A percentile compares a stretch with the other conserved stretches of the same genome.
Conservation (phyloP, 805 yeast species). For the Metschnikowia colocasiae region DNA sequence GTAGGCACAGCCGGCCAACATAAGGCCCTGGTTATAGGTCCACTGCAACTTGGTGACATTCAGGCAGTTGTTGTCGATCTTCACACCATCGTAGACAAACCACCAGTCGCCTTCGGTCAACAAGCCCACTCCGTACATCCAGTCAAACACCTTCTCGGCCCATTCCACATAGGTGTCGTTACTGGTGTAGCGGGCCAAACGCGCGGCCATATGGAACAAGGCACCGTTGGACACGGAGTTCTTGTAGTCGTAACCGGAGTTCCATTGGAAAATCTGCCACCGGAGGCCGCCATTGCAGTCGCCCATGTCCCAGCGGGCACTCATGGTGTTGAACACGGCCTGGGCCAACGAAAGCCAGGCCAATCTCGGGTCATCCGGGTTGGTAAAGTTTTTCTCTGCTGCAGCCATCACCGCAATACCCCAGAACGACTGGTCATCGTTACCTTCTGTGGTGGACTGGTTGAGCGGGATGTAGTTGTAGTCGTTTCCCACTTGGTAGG, state of each 20-base stretch:
- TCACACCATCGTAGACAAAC: slow-evolving; percentile 75
- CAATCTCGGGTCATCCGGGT: slow-evolving; percentile 53
- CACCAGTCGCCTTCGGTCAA: slow-evolving; percentile 44
- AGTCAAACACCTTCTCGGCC: slow-evolving; percentile 73
- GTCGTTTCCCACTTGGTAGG: slow-evolving; percentile 62
- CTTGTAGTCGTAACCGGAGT: slow-evolving; percentile 89
- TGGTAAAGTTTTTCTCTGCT: slow-evolving; percentile 80
- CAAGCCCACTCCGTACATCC: slow-evolving; percentile 56
- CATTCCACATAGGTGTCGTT: slow-evolving; percentile 71
- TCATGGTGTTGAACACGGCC: slow-evolving; percentile 90
- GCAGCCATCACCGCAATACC: slow-evolving; percentile 91
- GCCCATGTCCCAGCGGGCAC: slow-evolving; percentile 74
- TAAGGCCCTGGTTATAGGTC: slow-evolving; percentile 83
- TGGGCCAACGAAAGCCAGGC: slow-evolving; percentile 83
- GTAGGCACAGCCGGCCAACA: slow-evolving; percentile 77
- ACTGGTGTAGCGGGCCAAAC: slow-evolving; percentile 78
- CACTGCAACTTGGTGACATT: slow-evolving; percentile 60
- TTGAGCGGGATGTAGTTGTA: slow-evolving; percentile 81
- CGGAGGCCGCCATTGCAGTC: slow-evolving; percentile 85
- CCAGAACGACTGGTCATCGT: slow-evolving; percentile 98
- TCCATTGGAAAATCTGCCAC: slow-evolving; percentile 97
- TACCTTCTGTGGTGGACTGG: slow-evolving; percentile 91
- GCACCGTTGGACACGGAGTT: slow-evolving; percentile 91
- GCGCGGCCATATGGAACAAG: slow-evolving; percentile 79
- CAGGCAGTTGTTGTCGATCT: slow-evolving; percentile 57